A percentile compares a stretch with the other conserved stretches of the same genome.
These are phyloP conservation scores for Alternaria alternata DNA, from an alignment of 2,329 filamentous ascomycete species.

Conservation along the genomic window DNA sequence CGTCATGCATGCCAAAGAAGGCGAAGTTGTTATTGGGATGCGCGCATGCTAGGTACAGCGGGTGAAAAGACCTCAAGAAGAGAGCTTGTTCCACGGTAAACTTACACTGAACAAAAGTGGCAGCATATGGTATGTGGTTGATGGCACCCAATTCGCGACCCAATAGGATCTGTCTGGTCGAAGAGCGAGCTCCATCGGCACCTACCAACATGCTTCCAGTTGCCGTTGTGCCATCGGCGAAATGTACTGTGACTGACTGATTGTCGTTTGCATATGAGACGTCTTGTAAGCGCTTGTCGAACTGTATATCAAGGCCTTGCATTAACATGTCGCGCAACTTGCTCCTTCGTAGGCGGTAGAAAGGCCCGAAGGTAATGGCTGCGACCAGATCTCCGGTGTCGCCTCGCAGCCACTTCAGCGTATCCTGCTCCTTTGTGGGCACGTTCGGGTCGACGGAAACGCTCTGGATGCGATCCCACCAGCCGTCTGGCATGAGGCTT, in stretches of 20 bases:
- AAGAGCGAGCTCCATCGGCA: constrained; percentile 48
- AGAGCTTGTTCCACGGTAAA: constrained; percentile 56
- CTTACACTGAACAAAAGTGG: constrained; percentile 56
- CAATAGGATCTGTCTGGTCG: constrained; percentile 40
- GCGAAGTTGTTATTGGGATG: constrained; percentile 57
- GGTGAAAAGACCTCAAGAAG: constrained; percentile 55
- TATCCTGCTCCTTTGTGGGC: constrained; percentile 47
- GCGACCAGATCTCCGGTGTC: constrained; percentile 48
- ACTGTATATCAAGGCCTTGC: constrained; percentile 42
- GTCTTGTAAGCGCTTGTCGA: constrained; percentile 50
- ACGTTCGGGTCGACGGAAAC: constrained; percentile 61
- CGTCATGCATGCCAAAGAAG: constrained; percentile 58
- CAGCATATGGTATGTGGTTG: constrained; percentile 54
- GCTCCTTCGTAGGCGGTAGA: constrained; percentile 48
- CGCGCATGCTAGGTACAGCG: constrained; percentile 53
- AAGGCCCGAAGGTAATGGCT: constrained; percentile 43
- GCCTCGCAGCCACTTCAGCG: constrained; percentile 45
- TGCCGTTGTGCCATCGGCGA: constrained; percentile 42
- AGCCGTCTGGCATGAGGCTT: constrained; percentile 59
- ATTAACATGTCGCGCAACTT: constrained; percentile 46
- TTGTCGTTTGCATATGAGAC: constrained; percentile 46
- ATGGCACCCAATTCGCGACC: constrained; percentile 39
- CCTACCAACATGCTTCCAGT: constrained; percentile 47
- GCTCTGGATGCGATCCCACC: constrained; percentile 61
- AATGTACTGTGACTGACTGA: constrained; percentile 45